Evolutionary conservation across 257 asterid genomes (phyloP).

Genomic region (Nicotiana knightiana): DNA sequence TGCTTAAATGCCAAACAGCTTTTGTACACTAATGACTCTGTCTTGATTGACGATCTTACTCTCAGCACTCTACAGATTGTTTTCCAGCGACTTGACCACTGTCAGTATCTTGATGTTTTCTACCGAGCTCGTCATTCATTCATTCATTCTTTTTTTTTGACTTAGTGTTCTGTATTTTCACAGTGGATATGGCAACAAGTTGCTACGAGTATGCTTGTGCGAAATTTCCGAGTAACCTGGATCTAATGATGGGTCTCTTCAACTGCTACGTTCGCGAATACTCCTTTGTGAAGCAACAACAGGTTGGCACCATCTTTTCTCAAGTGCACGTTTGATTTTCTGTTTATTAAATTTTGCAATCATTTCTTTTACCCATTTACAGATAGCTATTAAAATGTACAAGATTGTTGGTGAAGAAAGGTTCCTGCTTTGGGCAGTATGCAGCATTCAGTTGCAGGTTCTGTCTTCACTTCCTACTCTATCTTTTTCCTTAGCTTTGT

Average conservation of each 20-base stretch:
- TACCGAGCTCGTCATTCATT: background rate
- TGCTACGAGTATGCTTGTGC: slow-evolving; percentile 87
- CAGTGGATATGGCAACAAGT: slow-evolving; percentile 95
- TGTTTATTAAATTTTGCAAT: background rate
- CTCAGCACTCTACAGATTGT: slow-evolving; percentile 93
- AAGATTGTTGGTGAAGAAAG: slow-evolving; percentile 83
- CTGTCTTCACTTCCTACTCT: slow-evolving; percentile 14
- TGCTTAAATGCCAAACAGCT: slow-evolving; percentile 76
- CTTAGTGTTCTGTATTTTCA: slow-evolving; percentile 12
- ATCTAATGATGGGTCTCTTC: slow-evolving; percentile 88
- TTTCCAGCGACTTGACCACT: slow-evolving; percentile 84
- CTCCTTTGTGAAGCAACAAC: slow-evolving; percentile 95
- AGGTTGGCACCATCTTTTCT: slow-evolving; percentile 44
- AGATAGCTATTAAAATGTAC: slow-evolving; percentile 97
- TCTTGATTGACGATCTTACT: slow-evolving; percentile 79
- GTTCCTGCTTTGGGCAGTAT: slow-evolving; percentile 95
- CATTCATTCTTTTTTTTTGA: background rate
- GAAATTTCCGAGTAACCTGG: slow-evolving; percentile 73
- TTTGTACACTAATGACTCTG: slow-evolving; percentile 46
- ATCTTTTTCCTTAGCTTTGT: background rate
- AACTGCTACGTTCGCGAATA: slow-evolving; percentile 90
- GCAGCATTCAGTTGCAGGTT: slow-evolving; percentile 99
- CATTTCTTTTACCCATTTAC: slow-evolving; percentile 10
- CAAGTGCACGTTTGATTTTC: background rate
- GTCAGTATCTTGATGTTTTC: slow-evolving; percentile 34